phyloP scores from a whole-genome alignment of 176 grass and related monocot species.

The Oryza meyeriana region DNA sequence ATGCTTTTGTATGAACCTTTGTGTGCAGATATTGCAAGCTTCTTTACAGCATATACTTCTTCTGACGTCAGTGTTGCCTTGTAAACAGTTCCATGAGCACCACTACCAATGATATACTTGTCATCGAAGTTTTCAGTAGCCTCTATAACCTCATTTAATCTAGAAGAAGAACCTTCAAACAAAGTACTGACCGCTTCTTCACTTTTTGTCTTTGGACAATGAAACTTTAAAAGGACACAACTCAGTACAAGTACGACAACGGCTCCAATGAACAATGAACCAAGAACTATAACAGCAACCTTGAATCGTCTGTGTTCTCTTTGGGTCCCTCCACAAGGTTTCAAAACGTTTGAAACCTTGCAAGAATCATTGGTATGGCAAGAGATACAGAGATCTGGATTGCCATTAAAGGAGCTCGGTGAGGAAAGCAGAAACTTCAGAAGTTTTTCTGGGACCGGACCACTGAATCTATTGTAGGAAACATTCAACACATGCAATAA shows the following conservation, averaged over 20 bases:
- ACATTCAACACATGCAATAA: conserved; percentile 52
- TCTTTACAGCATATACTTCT: conserved; percentile 67
- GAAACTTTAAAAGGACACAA: conserved; percentile 31
- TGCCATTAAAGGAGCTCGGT: conserved; percentile 64
- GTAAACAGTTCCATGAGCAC: conserved; percentile 71
- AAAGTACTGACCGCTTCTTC: conserved; percentile 20
- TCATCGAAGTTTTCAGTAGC: conserved; percentile 60
- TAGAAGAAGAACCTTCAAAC: conserved; percentile 48
- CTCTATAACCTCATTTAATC: conserved; percentile 51
- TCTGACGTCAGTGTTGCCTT: conserved; percentile 41
- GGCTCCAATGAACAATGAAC: conserved; percentile 34
- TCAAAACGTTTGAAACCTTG: conserved; percentile 26
- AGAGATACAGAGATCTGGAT: conserved; percentile 57
- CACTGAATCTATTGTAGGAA: conserved; percentile 68
- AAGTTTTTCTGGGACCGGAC: conserved; percentile 52
- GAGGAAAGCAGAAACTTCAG: conserved; percentile 47
- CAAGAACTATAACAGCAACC: conserved; percentile 46
- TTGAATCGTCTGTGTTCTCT: conserved; percentile 24
- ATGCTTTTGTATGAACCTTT: conserved; percentile 45
- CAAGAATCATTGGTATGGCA: conserved; percentile 45
- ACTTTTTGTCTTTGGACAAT: conserved; percentile 1
- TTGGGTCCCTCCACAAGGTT: conserved; percentile 34
- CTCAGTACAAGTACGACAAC: conserved; percentile 33
- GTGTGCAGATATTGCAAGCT: conserved; percentile 29
- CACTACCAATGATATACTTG: conserved; percentile 48